These are phyloP conservation scores for Eutrema yunnanense DNA, from an alignment of 345 rosid genomes.

Conservation along the genomic window DNA sequence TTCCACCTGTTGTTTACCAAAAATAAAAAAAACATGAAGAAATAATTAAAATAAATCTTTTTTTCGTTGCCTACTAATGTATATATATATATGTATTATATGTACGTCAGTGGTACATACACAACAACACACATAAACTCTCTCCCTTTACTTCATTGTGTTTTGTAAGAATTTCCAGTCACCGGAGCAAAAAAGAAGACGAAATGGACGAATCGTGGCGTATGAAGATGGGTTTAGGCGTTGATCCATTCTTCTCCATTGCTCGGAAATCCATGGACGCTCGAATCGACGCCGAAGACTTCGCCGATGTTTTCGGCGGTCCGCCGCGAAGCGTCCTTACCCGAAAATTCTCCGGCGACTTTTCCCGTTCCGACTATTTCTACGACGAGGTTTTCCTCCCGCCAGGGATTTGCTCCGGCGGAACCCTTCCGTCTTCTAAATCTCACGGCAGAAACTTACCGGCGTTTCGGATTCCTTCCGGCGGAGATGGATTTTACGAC, in stretches of 20 bases:
- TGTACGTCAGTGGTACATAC: constrained; percentile 19
- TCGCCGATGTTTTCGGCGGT: constrained; percentile 89
- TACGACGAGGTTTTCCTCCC: constrained; percentile 69
- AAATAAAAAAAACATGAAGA: neutral
- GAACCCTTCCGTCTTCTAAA: constrained; percentile 16
- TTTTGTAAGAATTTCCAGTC: neutral
- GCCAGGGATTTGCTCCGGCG: constrained; percentile 26
- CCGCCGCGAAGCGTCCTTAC: constrained; percentile 68
- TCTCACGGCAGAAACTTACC: constrained; percentile 53
- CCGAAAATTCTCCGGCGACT: constrained; percentile 59
- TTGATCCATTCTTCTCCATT: constrained; percentile 34
- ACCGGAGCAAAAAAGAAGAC: neutral
- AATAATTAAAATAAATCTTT: neutral
- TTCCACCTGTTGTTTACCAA: neutral
- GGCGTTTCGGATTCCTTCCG: constrained; percentile 61
- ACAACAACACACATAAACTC: neutral
- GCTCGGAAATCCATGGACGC: constrained; percentile 45
- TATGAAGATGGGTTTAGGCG: constrained; percentile 56
- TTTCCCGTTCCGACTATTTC: constrained; percentile 40
- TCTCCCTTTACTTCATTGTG: neutral
- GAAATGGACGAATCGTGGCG: constrained; percentile 88
- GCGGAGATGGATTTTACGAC: constrained; percentile 48
- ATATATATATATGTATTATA: neutral
- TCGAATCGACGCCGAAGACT: constrained; percentile 48
- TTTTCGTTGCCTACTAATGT: neutral